Conservation (phyloP, 2,329 filamentous ascomycete genomes). For the Akanthomyces uredinophilus region DNA sequence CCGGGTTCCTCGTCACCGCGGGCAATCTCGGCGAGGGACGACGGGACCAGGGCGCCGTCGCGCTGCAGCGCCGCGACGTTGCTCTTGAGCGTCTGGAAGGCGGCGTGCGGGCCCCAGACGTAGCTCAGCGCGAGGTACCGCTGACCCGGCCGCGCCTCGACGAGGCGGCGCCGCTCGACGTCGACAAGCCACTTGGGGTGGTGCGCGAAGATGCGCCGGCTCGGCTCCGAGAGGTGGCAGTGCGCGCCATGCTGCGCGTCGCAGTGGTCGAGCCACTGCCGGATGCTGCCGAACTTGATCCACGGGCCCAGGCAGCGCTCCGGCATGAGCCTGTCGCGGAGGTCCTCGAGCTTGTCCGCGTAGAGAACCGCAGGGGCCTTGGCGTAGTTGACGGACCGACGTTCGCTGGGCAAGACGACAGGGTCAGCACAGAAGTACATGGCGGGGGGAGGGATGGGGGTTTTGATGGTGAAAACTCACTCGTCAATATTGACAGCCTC, state of each 20-base stretch:
- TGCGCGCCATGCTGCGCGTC: not conserved
- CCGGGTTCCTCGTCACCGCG: not conserved
- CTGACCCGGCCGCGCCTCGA: not conserved
- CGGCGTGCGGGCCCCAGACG: constrained; percentile 16
- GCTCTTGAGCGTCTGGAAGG: constrained; percentile 8
- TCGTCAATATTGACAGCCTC: not conserved
- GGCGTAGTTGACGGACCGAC: not conserved
- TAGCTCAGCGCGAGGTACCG: constrained; percentile 21
- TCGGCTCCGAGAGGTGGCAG: not conserved
- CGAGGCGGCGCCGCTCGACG: constrained; percentile 4
- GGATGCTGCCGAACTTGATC: constrained; percentile 1
- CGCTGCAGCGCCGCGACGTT: constrained; percentile 7
- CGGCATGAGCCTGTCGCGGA: constrained; percentile 10
- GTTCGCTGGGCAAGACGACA: not conserved
- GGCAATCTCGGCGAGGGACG: too few relatives aligned
- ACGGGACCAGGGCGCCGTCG: not conserved
- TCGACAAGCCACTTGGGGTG: constrained; percentile 10
- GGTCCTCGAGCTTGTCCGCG: constrained; percentile 13
- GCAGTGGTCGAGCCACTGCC: constrained; percentile 14
- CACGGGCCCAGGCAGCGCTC: constrained; percentile 12
- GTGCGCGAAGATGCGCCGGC: constrained; percentile 4
- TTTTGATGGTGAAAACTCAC: not conserved
- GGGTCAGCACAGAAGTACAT: too few relatives aligned
- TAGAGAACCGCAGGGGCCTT: constrained; percentile 8
- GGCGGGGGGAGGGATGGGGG: too few relatives aligned